Percentiles rank a stretch among this genome's conserved stretches.
These are phyloP conservation scores for Xanthoparmelia taractica DNA, from an alignment of 495 filamentous ascomycete genomes.

Conservation along the genomic window DNA sequence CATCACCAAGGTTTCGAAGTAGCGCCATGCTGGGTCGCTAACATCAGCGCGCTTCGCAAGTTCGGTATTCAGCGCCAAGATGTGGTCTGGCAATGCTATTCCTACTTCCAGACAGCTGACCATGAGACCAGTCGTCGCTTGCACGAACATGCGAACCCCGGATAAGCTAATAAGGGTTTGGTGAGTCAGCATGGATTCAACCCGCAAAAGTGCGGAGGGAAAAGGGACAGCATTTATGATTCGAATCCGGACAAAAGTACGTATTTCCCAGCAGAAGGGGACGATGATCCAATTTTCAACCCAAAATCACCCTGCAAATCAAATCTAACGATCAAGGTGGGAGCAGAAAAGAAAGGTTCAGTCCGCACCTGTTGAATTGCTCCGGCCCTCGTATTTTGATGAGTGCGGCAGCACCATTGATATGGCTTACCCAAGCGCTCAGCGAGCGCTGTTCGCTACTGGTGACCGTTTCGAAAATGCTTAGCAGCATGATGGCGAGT, in stretches of 20 bases:
- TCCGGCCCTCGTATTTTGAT: conserved; percentile 48
- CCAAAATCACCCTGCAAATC: no score
- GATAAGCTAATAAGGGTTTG: not conserved
- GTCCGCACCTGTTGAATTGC: conserved; percentile 35
- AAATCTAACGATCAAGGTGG: no score
- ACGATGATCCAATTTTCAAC: no score
- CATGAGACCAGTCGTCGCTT: not conserved
- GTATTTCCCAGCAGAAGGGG: no score
- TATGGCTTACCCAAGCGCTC: conserved; percentile 51
- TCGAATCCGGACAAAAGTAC: no score
- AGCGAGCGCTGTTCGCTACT: conserved; percentile 40
- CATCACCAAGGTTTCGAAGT: not conserved
- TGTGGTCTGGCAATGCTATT: not conserved
- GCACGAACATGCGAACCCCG: not conserved
- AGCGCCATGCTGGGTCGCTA: not conserved
- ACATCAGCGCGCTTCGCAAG: not conserved
- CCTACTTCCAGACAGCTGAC: not conserved
- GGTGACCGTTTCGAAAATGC: conserved; percentile 45
- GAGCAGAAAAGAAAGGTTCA: no score
- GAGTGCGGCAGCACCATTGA: conserved; percentile 51
- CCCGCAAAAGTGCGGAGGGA: no score
- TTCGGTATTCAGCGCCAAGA: not conserved
- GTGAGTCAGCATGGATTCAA: no score
- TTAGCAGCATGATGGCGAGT: conserved; percentile 52
- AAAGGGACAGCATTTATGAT: no score